Base-by-base conservation (phyloP, 768 basidiomycete species). In the Naematelia aurantialba region DNA sequence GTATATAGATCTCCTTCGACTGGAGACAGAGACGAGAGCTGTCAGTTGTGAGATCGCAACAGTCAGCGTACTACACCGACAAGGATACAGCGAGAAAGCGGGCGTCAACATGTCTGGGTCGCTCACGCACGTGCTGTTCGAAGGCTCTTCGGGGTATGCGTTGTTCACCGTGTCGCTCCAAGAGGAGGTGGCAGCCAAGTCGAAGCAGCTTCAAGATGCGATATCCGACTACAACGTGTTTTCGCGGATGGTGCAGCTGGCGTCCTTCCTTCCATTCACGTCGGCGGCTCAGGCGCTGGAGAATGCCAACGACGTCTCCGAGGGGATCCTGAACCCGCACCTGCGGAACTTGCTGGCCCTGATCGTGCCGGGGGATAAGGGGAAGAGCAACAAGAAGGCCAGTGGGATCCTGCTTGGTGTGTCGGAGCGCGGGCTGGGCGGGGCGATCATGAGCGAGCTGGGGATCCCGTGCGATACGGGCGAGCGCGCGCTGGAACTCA, bases 271-370 rank as follows among this genome's bases (percentile, higher is more conserved):
- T 55, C 93, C 94, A 0, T 98, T 94, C 82, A 90, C 89, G 78
- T 91, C 81, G 60, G 91, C 92, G 22, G 91, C 89, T 0, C 87
- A 93, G 74, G 92, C 92, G 30, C 81, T 98, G 66, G 91, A 97
- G 80, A 97, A 96, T 68, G 87, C 87, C 52, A 97, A 97, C 74
- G 94, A 97, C 78, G 78, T 98, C 14, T 96, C 93, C 10, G 93
- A 97, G 82, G 91, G 94, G 91, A 61, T 72, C 25, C 79, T 25
- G 1, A 68, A 71, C 55, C 57, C 57, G 13, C 70, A 71, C 46
- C 56, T 74, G 12, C 62, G 64, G 31, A 60, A 55, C 17, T 42
- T 71, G 45, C 55, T 71, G 29, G 67, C 69, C 58, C 42, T 74
- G 12, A 65, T 74, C 52, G 59, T 74, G 12, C 69, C 72, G n/a